phyloP scores from a whole-genome alignment of 2,329 filamentous ascomycete species.

The Microsporum ferrugineum region DNA sequence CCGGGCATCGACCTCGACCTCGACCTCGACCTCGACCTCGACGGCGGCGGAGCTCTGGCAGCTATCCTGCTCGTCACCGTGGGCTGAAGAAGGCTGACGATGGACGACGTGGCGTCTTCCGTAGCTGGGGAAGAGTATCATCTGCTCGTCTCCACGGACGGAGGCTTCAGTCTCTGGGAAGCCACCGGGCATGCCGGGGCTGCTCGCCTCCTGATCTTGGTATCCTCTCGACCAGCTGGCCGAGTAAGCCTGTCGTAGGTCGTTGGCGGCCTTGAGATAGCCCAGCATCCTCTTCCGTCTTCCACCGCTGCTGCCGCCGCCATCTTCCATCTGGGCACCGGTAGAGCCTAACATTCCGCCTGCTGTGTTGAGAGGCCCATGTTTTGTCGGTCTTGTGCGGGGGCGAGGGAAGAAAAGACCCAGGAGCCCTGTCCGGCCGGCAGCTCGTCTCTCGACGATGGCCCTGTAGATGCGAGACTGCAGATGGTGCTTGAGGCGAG shows the following conservation, averaged over 20 bases:
- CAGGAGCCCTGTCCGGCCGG: constrained; percentile 36
- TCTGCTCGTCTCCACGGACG: constrained; percentile 71
- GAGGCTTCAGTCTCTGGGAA: constrained; percentile 80
- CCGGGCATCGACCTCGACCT: constrained; percentile 87
- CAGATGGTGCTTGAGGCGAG: constrained; percentile 55
- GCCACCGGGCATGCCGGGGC: constrained; percentile 53
- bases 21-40: constrained; percentile 49
- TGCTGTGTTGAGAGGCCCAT: constrained; percentile 9
- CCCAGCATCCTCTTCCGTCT: constrained; percentile 66
- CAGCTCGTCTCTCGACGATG: constrained; percentile 47
- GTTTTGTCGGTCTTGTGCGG: constrained; percentile 1
- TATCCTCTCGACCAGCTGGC: constrained; percentile 43
- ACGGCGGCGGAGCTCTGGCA: no score
- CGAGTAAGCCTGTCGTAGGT: constrained; percentile 56
- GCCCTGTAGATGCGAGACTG: constrained; percentile 69
- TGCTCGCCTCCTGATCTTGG: constrained; percentile 34
- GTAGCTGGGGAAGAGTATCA: constrained; percentile 93
- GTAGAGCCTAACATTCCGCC: neutral
- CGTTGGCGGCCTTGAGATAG: constrained; percentile 60
- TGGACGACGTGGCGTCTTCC: constrained; percentile 57
- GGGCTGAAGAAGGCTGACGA: neutral
- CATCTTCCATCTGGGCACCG: constrained; percentile 2
- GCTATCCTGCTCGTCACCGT: no score
- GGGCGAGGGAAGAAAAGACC: neutral
- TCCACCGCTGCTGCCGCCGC: constrained; percentile 16